Base-by-base conservation (phyloP, 306 rosid species). In the Spatholobus suberectus region DNA sequence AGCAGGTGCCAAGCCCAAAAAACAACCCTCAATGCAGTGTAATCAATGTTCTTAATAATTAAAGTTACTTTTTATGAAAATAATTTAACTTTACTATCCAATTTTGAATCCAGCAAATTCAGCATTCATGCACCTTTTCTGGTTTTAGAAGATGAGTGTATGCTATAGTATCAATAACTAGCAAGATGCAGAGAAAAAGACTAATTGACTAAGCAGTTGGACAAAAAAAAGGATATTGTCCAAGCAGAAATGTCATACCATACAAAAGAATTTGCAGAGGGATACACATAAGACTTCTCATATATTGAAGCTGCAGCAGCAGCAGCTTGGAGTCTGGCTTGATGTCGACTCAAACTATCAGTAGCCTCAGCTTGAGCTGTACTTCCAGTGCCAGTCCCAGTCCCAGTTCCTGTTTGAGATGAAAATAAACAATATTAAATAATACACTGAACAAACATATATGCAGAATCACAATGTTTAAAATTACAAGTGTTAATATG, bases 271-370 rank as follows among this genome's bases (percentile, higher is more conserved):
- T 85, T 85, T 83, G 93, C 85, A 44, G 91, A 83, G 14, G 91
- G 91, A 70, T 88, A 88, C n/a, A 88, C 89, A 66, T 82, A 88
- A 82, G 99, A 96, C 79, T 91, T 96, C 92, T 91, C 98, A 82
- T 96, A 96, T 80, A 92, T 84, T 49, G 97, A 88, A 71, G 99
- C 99, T 29, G 99, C 97, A 5, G 94, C 90, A 15, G 97, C 97
- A n/a, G 97, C 97, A 67, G 99, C 96, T 89, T 67, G 98, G 68
- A 92, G 96, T 86, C 98, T 92, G 52, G 96, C 92, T 86, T 93
- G 96, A 84, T 92, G 96, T 67, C 77, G 88, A 84, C 92, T 93
- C 77, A 90, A 49, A 81, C 70, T 87, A 88, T 88, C 91, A 82
- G 89, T 82, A 68, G 84, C 84, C 32, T 90, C 87, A 66, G 90